These are phyloP conservation scores for Phialocephala sp. DNA, from an alignment of 2,329 filamentous ascomycete genomes.

Conservation along the genomic window DNA sequence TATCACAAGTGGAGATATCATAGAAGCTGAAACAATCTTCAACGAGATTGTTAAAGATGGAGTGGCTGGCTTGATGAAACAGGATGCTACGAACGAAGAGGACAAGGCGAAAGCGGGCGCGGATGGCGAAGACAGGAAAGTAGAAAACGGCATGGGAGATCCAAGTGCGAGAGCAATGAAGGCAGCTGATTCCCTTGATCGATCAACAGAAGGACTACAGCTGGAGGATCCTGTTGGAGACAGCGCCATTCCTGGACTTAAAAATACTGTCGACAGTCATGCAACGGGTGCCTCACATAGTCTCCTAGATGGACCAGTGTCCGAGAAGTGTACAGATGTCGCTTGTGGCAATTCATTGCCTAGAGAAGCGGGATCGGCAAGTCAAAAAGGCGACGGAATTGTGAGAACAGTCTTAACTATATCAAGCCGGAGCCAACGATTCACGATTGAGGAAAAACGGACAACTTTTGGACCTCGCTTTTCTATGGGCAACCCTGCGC, in stretches of 20 bases:
- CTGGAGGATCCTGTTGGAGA: neutral
- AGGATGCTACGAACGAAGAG: constrained; percentile 21
- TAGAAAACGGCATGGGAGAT: constrained; percentile 43
- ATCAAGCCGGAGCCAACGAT: constrained; percentile 19
- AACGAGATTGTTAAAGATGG: constrained; percentile 57
- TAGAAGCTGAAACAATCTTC: constrained; percentile 58
- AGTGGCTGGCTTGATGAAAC: constrained; percentile 46
- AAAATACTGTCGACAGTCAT: neutral
- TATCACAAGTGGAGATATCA: constrained; percentile 54
- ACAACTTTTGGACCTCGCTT: constrained; percentile 18
- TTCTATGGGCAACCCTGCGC: neutral
- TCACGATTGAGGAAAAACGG: constrained; percentile 11
- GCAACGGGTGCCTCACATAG: neutral
- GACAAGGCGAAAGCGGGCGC: constrained; percentile 9
- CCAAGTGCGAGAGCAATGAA: constrained; percentile 61
- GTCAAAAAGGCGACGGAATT: constrained; percentile 26
- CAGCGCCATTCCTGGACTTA: neutral
- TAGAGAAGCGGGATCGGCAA: constrained; percentile 1
- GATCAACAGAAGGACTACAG: constrained; percentile 53
- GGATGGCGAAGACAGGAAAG: constrained; percentile 31
- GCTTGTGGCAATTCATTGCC: neutral
- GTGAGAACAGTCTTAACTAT: constrained; percentile 32
- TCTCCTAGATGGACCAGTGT: neutral
- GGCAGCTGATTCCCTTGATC: constrained; percentile 63
- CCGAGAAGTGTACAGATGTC: neutral